Percentiles rank a stretch among this genome's conserved stretches.
These are phyloP conservation scores for Avena eriantha DNA, from an alignment of 176 grass and related monocot genomes.

Conservation along the genomic window DNA sequence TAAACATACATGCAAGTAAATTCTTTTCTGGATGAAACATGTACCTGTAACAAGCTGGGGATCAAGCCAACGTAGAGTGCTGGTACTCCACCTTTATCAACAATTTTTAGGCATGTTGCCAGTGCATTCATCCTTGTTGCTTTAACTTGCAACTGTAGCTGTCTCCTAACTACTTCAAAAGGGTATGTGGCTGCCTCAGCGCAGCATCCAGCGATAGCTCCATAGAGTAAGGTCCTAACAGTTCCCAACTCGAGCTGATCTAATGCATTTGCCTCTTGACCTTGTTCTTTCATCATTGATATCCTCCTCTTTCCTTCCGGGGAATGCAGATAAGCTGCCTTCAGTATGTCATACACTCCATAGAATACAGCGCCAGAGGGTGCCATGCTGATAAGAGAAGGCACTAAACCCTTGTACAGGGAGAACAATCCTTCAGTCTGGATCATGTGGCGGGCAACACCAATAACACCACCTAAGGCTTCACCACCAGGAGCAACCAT, in stretches of 20 bases:
- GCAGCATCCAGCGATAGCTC: conserved; percentile 89
- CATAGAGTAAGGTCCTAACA: conserved; percentile 87
- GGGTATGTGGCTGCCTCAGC: conserved; percentile 93
- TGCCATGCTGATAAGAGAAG: conserved; percentile 98
- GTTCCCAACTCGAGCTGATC: conserved; percentile 90
- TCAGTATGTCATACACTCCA: conserved; percentile 96
- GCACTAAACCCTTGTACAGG: conserved; percentile 90
- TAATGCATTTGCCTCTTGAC: conserved; percentile 73
- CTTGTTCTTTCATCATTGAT: conserved; percentile 69
- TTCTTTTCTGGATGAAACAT: conserved; percentile 25
- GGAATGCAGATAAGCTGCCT: conserved; percentile 80
- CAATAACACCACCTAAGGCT: conserved; percentile 87
- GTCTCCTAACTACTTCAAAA: conserved; percentile 94
- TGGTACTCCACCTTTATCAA: conserved; percentile 91
- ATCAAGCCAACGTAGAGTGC: conserved; percentile 96
- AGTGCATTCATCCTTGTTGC: conserved; percentile 86
- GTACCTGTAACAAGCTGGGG: conserved; percentile 97
- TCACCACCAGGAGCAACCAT: conserved; percentile 98
- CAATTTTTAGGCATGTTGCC: conserved; percentile 86
- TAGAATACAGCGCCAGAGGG: conserved; percentile 99
- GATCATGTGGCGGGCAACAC: conserved; percentile 87
- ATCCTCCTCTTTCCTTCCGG: conserved; percentile 73
- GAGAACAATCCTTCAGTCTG: conserved; percentile 95
- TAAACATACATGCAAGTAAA: conserved; percentile 16
- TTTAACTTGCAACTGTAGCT: conserved; percentile 91